Evolutionary conservation across 23 red algal genomes (phyloP).

Genomic region (Gracilaria gracilis): DNA sequence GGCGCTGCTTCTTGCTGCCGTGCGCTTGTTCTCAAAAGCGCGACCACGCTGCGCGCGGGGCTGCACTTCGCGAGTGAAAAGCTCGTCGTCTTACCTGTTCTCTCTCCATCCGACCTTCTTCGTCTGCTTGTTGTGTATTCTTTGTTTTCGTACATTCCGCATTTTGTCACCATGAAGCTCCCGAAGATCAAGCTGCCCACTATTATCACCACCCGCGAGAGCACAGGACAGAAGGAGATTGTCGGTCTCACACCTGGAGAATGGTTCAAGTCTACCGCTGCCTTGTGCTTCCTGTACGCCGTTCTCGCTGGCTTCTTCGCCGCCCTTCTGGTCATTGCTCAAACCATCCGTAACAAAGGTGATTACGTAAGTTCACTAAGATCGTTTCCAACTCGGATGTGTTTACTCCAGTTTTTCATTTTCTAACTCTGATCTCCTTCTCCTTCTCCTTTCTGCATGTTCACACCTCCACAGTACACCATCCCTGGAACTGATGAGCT

Average conservation of each 20-base stretch:
- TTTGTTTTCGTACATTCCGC: background rate
- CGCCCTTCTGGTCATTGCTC: conserved; percentile 51
- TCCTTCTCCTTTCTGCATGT: background rate
- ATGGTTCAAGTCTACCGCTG: conserved; percentile 55
- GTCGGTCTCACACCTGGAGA: conserved; percentile 56
- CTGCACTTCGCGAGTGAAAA: background rate
- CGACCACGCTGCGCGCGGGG: background rate
- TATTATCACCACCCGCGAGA: conserved; percentile 62
- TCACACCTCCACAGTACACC: background rate
- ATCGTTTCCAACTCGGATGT: background rate
- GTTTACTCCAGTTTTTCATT: background rate
- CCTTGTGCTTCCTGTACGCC: conserved; percentile 58
- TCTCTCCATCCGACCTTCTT: background rate
- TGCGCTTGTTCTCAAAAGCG: conserved; percentile 11
- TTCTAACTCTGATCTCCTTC: too few species aligned
- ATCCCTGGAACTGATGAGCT: conserved; percentile 39
- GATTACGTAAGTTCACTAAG: conserved; percentile 43
- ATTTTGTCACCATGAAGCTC: conserved; percentile 54
- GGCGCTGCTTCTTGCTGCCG: background rate
- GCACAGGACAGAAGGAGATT: conserved; percentile 56
- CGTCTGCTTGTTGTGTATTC: background rate
- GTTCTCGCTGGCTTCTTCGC: conserved; percentile 66
- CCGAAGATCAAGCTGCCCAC: conserved; percentile 64
- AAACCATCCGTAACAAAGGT: conserved; percentile 47
- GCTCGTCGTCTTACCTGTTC: background rate